These are phyloP conservation scores for Solanum aculeatissimum DNA, from an alignment of 305 asterid species.

Conservation along the genomic window DNA sequence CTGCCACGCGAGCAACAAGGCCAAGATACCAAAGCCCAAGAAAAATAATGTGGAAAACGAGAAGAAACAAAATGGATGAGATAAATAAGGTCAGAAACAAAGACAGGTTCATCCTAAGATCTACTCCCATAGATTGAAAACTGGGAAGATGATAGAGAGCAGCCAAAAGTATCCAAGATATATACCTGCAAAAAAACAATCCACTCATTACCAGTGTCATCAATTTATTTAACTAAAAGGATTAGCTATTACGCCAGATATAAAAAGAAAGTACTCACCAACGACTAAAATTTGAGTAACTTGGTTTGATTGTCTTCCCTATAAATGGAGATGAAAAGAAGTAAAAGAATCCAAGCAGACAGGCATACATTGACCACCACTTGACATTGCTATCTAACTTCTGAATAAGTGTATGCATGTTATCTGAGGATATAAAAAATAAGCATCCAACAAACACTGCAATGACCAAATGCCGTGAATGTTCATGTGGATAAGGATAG, in stretches of 20 bases:
- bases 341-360: slow-evolving; percentile 97
- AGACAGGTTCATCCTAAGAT: slow-evolving; percentile 92
- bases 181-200: slow-evolving; percentile 54
- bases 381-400: slow-evolving; percentile 93
- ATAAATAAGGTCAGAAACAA: slow-evolving; percentile 74
- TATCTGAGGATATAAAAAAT: slow-evolving; percentile 93
- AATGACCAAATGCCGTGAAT: slow-evolving; percentile 87
- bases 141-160: slow-evolving; percentile 98
- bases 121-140: slow-evolving; percentile 99
- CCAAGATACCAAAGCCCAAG: slow-evolving; percentile 96
- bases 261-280: slow-evolving; percentile 38
- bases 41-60: slow-evolving; percentile 76
- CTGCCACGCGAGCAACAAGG: slow-evolving; percentile 93
- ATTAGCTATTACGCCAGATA: not conserved
- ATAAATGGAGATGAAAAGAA: slow-evolving; percentile 96
- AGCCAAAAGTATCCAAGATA: slow-evolving; percentile 88
- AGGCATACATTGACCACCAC: slow-evolving; percentile 99
- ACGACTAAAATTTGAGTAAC: slow-evolving; percentile 94
- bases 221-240: not conserved
- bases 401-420: slow-evolving; percentile 92
- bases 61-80: slow-evolving; percentile 86
- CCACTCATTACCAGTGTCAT: not conserved
- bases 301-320: slow-evolving; percentile 93
- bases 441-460: slow-evolving; percentile 93
- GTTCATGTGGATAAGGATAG: slow-evolving; percentile 95